Percentiles rank a stretch among this genome's conserved stretches.
Conservation (phyloP, 495 filamentous ascomycete species). For the Penicillium riverlandense region DNA sequence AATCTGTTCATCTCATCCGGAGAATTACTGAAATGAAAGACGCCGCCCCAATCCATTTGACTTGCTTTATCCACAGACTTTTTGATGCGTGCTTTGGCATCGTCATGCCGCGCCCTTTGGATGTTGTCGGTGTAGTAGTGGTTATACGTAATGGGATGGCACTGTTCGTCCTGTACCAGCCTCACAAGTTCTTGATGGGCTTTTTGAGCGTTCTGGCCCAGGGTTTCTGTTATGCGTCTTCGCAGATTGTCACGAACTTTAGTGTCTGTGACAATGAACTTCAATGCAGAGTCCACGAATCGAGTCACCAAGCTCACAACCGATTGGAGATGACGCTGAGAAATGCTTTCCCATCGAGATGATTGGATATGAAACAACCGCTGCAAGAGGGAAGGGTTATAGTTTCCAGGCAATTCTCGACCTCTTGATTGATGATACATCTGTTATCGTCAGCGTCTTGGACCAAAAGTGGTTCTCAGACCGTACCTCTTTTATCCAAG, state of each 20-base stretch:
- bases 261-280: slow-evolving; percentile 9
- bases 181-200: slow-evolving; percentile 26
- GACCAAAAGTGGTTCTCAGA: not conserved
- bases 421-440: slow-evolving; percentile 21
- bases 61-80: not conserved
- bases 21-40: slow-evolving; percentile 2
- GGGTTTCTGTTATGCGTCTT: slow-evolving; percentile 3
- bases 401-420: slow-evolving; percentile 35
- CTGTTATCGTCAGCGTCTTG: slow-evolving; percentile 2
- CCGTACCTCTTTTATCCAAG: slow-evolving; percentile 8
- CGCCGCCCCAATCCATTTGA: slow-evolving; percentile 2
- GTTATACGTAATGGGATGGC: slow-evolving; percentile 40
- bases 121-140: slow-evolving; percentile 39
- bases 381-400: slow-evolving; percentile 30
- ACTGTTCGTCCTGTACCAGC: slow-evolving; percentile 35
- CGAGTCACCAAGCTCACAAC: slow-evolving; percentile 5
- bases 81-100: slow-evolving; percentile 1
- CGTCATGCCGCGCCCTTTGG: slow-evolving; percentile 21
- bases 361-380: slow-evolving; percentile 35
- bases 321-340: slow-evolving; percentile 7
- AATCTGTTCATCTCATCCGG: slow-evolving; percentile 2
- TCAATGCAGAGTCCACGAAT: slow-evolving; percentile 12
- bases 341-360: slow-evolving; percentile 14
- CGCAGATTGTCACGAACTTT: slow-evolving; percentile 22
- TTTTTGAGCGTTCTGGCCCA: slow-evolving; percentile 13